Evolutionary conservation across 1,284 basidiomycete species (phyloP).

Genomic region (Boletus subluridellus): DNA sequence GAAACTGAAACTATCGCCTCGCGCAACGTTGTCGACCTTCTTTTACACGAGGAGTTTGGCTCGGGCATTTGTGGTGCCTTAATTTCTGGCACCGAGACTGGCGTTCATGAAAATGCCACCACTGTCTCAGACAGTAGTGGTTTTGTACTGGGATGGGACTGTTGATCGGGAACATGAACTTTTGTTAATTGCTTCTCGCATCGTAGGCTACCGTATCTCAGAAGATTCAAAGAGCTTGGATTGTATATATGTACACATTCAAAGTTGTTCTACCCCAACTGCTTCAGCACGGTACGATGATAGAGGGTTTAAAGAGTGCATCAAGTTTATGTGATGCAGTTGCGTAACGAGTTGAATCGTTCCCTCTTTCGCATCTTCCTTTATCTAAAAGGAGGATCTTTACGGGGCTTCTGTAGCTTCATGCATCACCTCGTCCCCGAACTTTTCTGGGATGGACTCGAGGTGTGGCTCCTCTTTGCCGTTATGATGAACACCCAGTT

Average conservation of each 20-base stretch:
- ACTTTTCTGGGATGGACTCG: constrained; percentile 23
- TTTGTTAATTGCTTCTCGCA: not conserved
- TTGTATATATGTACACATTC: constrained; percentile 2
- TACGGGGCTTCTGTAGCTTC: not conserved
- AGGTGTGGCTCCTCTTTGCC: constrained; percentile 16
- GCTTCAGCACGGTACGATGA: not conserved
- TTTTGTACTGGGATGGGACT: constrained; percentile 70
- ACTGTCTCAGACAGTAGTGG: constrained; percentile 30
- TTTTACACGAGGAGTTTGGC: constrained; percentile 66
- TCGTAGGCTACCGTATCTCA: not conserved
- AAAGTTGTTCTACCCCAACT: not conserved
- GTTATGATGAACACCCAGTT: not conserved
- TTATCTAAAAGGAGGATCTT: not conserved
- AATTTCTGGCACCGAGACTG: constrained; percentile 20
- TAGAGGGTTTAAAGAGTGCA: not conserved
- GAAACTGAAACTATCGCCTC: constrained; percentile 86
- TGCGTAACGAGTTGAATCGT: not conserved
- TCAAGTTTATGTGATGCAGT: not conserved
- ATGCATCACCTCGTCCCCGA: not conserved
- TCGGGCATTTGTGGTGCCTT: constrained; percentile 55
- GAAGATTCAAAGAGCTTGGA: not conserved
- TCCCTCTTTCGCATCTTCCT: not conserved
- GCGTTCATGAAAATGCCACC: constrained; percentile 12
- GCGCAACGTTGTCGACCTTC: constrained; percentile 77
- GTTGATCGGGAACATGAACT: constrained; percentile 28